A percentile compares a stretch with the other conserved stretches of the same genome.
Evolutionary conservation across 2,329 filamentous ascomycete species (phyloP).

Genomic region (Pseudogymnoascus sp.): DNA sequence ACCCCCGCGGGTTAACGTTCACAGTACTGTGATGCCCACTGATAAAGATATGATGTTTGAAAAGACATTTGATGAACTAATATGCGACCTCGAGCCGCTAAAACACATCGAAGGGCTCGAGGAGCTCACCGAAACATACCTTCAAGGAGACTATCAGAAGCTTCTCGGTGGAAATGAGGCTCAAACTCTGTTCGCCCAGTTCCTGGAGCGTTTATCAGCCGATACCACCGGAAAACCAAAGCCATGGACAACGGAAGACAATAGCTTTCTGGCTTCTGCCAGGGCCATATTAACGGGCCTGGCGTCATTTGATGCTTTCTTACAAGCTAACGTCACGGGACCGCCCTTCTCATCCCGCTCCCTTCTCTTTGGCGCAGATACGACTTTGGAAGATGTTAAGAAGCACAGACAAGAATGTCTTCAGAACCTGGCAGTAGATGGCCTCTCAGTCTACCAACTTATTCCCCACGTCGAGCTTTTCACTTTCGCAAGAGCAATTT

Average conservation of each 20-base stretch:
- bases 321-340: constrained; percentile 83
- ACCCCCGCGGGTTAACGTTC: background rate
- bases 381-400: constrained; percentile 33
- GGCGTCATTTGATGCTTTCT: constrained; percentile 65
- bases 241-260: constrained; percentile 10
- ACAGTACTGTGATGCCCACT: background rate
- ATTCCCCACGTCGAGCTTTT: constrained; percentile 81
- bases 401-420: constrained; percentile 48
- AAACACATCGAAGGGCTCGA: background rate
- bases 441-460: constrained; percentile 75
- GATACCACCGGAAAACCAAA: background rate
- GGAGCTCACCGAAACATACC: background rate
- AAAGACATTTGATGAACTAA: constrained; percentile 3
- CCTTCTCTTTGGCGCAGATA: constrained; percentile 25
- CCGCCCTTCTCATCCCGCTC: constrained; percentile 51
- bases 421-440: constrained; percentile 66
- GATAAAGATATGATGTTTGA: background rate
- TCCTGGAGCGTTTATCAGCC: background rate
- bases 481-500: constrained; percentile 54
- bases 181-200: background rate
- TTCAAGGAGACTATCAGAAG: constrained; percentile 4
- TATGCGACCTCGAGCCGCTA: background rate
- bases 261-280: constrained; percentile 11
- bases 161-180: background rate
- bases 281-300: constrained; percentile 42